phyloP scores from a whole-genome alignment of 2,329 filamentous ascomycete genomes.

The Grosmannia huntii region DNA sequence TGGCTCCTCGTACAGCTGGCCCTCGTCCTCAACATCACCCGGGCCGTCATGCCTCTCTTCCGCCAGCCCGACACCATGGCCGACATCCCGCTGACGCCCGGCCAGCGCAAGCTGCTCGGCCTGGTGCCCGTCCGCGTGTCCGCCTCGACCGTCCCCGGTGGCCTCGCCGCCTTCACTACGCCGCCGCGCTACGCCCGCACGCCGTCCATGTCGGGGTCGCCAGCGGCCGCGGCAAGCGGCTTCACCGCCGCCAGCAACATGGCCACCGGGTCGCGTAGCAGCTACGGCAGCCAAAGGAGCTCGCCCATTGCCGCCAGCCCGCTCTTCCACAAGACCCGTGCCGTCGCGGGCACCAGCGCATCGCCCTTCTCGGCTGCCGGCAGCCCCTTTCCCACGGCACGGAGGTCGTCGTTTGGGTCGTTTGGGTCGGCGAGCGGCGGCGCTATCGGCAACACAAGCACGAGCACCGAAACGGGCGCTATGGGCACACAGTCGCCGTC shows the following conservation, averaged over 20 bases:
- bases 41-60: conserved; percentile 61
- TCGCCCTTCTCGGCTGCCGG: background rate
- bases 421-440: conserved; percentile 28
- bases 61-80: conserved; percentile 61
- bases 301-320: conserved; percentile 40
- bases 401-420: conserved; percentile 52
- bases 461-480: conserved; percentile 18
- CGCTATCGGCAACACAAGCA: conserved; percentile 24
- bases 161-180: conserved; percentile 63
- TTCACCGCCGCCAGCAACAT: conserved; percentile 16
- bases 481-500: background rate
- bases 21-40: conserved; percentile 56
- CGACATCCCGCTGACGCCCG: conserved; percentile 85
- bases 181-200: conserved; percentile 79
- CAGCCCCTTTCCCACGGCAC: conserved; percentile 20
- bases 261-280: conserved; percentile 15
- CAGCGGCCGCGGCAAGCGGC: conserved; percentile 30
- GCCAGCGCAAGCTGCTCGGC: conserved; percentile 73
- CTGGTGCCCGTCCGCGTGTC: conserved; percentile 48
- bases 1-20: conserved; percentile 39
- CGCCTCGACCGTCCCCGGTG: conserved; percentile 50
- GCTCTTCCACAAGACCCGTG: conserved; percentile 56
- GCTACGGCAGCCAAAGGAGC: conserved; percentile 16
- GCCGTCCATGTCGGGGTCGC: conserved; percentile 49
- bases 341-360: conserved; percentile 10